Evolutionary conservation across 2,329 filamentous ascomycete species (phyloP), one percentile per base, ranked within the genome.

Genomic region (Alternaria ventricosa): DNA sequence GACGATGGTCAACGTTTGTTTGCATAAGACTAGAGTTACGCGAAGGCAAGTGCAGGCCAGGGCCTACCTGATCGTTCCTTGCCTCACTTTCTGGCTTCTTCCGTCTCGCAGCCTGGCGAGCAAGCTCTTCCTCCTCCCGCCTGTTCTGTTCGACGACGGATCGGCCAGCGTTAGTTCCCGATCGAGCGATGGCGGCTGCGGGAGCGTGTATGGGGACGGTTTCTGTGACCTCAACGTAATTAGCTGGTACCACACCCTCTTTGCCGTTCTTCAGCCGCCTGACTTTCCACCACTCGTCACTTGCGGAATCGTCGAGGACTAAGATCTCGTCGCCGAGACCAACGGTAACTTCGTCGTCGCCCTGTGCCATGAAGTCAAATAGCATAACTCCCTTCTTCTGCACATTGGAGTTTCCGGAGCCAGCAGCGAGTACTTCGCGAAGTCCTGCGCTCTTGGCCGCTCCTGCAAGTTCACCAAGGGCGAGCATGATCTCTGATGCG

Each of bases 231-330:
- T 99, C 95, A 71, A 99, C 90, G 75, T 98, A 99, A 81, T 93
- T 97, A 84, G 94, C 96, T 13, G 96, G 96, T 9, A 99, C 94
- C 25, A 99, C 96, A 43, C 96, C 96, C 82, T 97, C 93, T 77
- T 94, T 96, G 71, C 93, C 93, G 77, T 94, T 98, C 83, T 94
- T 96, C 67, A 97, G 76, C 36, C 94, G 89, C 63, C 92, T 89
- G 36, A 99, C 93, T 84, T 96, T 94, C 95, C 96, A 98, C 96
- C 96, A 99, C 78, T 99, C 96, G 63, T 97, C 94, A 66, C 94
- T 97, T 81, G 94, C 96, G 33, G 86, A 88, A 75, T 97, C 94
- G 76, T 99, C 95, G 60, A 98, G 80, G 57, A 99, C 85, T 46
- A 97, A 84, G 44, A 99, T 95, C 75, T 99, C 95, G 76, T 99